Evolutionary conservation across 2,329 filamentous ascomycete species (phyloP), one percentile per base, ranked within the genome.

Genomic region (Beauveria caledonica): DNA sequence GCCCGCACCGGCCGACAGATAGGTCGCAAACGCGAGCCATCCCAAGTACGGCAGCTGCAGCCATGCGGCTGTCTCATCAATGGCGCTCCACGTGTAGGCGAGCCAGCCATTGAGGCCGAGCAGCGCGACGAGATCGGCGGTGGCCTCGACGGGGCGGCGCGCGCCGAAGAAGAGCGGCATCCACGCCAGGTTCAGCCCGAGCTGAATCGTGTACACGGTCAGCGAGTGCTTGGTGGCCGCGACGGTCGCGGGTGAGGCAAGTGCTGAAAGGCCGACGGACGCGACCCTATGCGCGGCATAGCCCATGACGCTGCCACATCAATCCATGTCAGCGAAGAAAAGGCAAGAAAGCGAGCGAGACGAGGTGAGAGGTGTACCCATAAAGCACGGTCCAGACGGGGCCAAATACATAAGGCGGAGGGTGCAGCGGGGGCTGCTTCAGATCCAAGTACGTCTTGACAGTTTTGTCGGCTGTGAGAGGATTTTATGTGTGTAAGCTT

Each of bases 91-190:
- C 61, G 89, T 75, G 68, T 88, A 89, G 15, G 89, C 81, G 55
- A 97, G 74, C 67, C 91, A 92, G 7, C 80, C 83, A 52, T 90
- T 89, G 33, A 87, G 77, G 9, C 88, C 90, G 0, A 87, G 78
- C 9, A 97, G 78, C 0, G 86, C 80, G 29, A 89, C 74, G 55
- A 96, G 87, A 71, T 97, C 90, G 29, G 81, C 80, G 7, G 90
- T 85, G 3, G 92, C 92, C 69, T 85, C 83, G 57, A 87, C 79
- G 1, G 92, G 91, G 17, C 84, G 83, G 64, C 87, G 86, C 55
- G 87, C 70, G n/a, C 83, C 81, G 71, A 96, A 97, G 81, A 97
- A 97, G 11, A 97, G 81, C 13, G 93, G 93, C 83, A 92, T 97
- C 90, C 90, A 97, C 58, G 87, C 73, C 33, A 96, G 78, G 72